These are phyloP conservation scores for Fusarium sterilihyphosum DNA, from an alignment of 2,329 filamentous ascomycete genomes.

Conservation along the genomic window DNA sequence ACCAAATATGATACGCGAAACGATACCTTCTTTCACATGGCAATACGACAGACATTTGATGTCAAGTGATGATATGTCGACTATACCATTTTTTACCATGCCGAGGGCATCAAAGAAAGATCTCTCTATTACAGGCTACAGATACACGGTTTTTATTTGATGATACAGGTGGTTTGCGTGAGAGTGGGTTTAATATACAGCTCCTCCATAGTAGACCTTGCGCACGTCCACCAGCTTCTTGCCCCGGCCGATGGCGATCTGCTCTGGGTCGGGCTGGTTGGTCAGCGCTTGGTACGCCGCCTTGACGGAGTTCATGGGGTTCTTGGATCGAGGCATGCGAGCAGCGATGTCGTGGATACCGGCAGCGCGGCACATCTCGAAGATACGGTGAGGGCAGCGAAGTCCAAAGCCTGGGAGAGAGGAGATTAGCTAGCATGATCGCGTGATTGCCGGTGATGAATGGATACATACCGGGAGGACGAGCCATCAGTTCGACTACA, in stretches of 20 bases:
- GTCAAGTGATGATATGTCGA: slow-evolving; percentile 27
- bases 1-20: slow-evolving; percentile 29
- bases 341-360: slow-evolving; percentile 90
- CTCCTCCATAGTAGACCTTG: slow-evolving; percentile 95
- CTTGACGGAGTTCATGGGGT: slow-evolving; percentile 98
- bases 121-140: slow-evolving; percentile 39
- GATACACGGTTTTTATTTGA: slow-evolving; percentile 35
- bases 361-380: slow-evolving; percentile 88
- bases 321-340: slow-evolving; percentile 83
- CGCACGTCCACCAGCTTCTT: slow-evolving; percentile 96
- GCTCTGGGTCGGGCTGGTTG: slow-evolving; percentile 86
- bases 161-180: slow-evolving; percentile 35
- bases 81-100: slow-evolving; percentile 12
- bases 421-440: slow-evolving; percentile 4
- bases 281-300: slow-evolving; percentile 85
- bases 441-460: slow-evolving; percentile 18
- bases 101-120: slow-evolving; percentile 9
- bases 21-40: background rate
- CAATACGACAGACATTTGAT: slow-evolving; percentile 11
- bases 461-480: slow-evolving; percentile 80
- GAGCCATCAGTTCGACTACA: slow-evolving; percentile 80
- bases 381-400: slow-evolving; percentile 89
- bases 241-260: slow-evolving; percentile 87
- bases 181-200: slow-evolving; percentile 62
- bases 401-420: slow-evolving; percentile 83